Conservation (phyloP, 139 green algal species). For the Protoeuglena noctilucae region DNA sequence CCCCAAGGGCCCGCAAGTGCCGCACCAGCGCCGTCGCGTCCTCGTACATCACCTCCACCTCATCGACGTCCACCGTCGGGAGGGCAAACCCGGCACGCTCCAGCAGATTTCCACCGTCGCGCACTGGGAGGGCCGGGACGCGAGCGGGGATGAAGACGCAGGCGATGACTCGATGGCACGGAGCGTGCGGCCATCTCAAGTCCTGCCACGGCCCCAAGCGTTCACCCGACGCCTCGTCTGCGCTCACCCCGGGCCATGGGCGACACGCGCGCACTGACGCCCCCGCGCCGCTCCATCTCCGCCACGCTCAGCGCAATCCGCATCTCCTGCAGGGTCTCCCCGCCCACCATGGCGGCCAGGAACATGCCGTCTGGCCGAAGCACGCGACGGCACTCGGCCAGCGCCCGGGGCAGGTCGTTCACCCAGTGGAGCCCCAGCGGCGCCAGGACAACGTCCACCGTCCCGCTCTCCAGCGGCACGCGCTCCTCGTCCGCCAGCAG, state of each 20-base stretch:
- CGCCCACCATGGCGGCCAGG: not conserved
- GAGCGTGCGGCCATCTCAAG: too few relatives aligned
- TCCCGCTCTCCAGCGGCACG: not conserved
- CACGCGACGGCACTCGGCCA: not conserved
- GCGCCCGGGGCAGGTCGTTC: not conserved
- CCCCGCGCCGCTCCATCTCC: not conserved
- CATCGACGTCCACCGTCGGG: not conserved
- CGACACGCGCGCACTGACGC: not conserved
- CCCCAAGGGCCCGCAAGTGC: not conserved
- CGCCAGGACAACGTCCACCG: not conserved
- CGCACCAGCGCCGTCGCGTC: not conserved
- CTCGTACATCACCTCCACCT: not conserved
- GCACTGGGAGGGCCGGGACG: too few relatives aligned
- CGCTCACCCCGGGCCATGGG: not conserved
- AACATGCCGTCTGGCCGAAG: not conserved
- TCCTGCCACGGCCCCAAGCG: too few relatives aligned
- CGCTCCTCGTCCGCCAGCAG: too few relatives aligned
- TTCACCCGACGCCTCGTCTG: too few relatives aligned
- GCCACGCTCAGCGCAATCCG: not conserved
- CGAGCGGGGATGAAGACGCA: too few relatives aligned
- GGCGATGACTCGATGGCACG: too few relatives aligned
- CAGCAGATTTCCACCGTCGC: not conserved
- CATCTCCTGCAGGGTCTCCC: not conserved
- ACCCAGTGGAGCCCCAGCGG: not conserved
- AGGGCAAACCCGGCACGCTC: not conserved